These are phyloP conservation scores for Xylaria longipes DNA, from an alignment of 495 filamentous ascomycete species.

Conservation along the genomic window DNA sequence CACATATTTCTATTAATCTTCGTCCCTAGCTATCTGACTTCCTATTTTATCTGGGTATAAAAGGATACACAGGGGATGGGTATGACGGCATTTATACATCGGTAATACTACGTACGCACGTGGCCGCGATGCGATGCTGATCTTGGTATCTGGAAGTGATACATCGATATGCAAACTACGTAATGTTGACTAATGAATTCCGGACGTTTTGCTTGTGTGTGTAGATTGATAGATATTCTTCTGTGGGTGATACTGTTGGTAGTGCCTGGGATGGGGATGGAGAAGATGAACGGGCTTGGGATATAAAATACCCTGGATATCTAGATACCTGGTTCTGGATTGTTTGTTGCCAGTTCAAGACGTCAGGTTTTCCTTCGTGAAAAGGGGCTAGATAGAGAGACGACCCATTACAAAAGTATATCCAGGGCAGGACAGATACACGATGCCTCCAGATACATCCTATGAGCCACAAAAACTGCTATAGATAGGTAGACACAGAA, in stretches of 20 bases:
- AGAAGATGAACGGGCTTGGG: no score
- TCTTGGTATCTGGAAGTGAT: neutral
- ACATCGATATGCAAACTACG: neutral
- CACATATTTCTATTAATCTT: neutral
- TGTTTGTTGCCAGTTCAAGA: no score
- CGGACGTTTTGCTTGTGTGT: neutral
- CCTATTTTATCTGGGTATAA: neutral
- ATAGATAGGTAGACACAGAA: no score
- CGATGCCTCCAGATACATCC: neutral
- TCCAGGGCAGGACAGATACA: neutral
- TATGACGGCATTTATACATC: neutral
- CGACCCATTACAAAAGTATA: no score
- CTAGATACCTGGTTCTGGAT: no score
- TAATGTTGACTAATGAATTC: neutral
- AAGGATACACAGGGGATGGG: neutral
- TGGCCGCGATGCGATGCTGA: neutral
- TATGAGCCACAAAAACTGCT: neutral
- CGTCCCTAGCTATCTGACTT: neutral
- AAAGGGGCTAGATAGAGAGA: no score
- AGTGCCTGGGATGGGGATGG: no score
- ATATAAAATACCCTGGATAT: no score
- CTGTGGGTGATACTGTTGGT: neutral
- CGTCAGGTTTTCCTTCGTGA: no score
- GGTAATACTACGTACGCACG: neutral
- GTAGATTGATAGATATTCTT: neutral